Evolutionary conservation across 2,329 filamentous ascomycete genomes (phyloP).

Genomic region (Diaporthe australafricana): DNA sequence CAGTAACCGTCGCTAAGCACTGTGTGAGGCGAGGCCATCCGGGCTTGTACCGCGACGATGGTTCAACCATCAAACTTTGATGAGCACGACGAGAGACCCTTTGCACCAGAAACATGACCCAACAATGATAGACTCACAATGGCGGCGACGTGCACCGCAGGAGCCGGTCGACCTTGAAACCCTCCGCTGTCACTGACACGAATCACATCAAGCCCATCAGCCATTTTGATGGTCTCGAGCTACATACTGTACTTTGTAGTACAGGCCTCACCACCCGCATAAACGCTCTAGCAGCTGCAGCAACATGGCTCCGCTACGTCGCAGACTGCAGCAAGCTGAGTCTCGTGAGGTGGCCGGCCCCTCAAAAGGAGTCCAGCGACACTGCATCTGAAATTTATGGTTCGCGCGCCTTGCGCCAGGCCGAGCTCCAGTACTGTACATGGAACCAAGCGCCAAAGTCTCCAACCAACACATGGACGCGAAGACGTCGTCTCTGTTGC

Average conservation of each 20-base stretch:
- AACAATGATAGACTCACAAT: background rate
- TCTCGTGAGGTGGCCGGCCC: conserved; percentile 22
- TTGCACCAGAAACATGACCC: conserved; percentile 9
- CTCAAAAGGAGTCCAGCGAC: conserved; percentile 2
- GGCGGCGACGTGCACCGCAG: background rate
- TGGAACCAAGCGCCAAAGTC: conserved; percentile 4
- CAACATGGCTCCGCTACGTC: conserved; percentile 27
- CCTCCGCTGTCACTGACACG: conserved; percentile 3
- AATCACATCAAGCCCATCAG: conserved; percentile 7
- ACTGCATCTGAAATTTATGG: conserved; percentile 23
- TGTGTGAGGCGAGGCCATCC: conserved; percentile 11
- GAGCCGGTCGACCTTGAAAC: conserved; percentile 1
- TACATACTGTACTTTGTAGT: conserved; percentile 27
- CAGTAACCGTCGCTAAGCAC: conserved; percentile 5
- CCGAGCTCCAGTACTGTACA: background rate
- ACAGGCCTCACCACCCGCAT: conserved; percentile 34
- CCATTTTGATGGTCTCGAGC: background rate
- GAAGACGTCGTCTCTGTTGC: background rate
- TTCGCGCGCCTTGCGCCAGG: conserved; percentile 31
- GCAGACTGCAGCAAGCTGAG: conserved; percentile 32
- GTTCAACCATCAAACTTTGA: conserved; percentile 18
- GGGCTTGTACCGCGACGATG: conserved; percentile 22
- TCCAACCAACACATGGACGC: background rate
- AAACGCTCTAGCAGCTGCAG: conserved; percentile 30
- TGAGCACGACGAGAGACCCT: background rate